Evolutionary conservation across 345 rosid genomes (phyloP), one percentile per base, ranked within the genome.

Genomic region (Alliaria petiolata): DNA sequence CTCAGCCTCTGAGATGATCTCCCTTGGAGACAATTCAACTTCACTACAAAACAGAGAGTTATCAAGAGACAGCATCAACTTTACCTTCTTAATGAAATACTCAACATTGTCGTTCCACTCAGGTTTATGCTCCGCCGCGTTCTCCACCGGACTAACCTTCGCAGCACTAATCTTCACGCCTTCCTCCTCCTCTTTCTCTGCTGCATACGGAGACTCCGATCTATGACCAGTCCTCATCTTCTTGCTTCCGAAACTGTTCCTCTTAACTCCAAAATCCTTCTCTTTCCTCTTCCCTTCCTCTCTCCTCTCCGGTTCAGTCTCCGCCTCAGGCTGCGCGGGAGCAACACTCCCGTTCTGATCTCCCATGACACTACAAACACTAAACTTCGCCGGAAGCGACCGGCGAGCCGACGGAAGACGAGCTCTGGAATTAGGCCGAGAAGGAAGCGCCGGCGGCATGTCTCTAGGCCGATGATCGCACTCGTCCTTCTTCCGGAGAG

Each of bases 381-480:
- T 72, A 51, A 90, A 89, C 79, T 74, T 78, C 0, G 79, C 70
- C 16, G 93, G 96, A 70, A 93, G 83, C 0, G 96, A 88, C 7
- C 85, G 83, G 46, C 93, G 88, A 2, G 89, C 85, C 0, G 98
- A 84, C 0, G 98, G 99, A 70, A 87, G 86, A 56, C 99, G 80
- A 12, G 88, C 97, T 70, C 85, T 86, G 3, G 96, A 91, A 10
- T 79, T 79, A 33, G 99, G 99, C 46, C 99, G 90, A 10, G 92
- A 77, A 45, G 99, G 99, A 83, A 95, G 81, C 50, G 89, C 92
- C 5, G 99, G 99, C 0, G 98, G 99, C 70, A 85, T 74, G 73
- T 95, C 99, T 76, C 77, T 86, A 12, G 90, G 86, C 64, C 76
- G 85, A 57, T 13, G 8, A 66, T 84, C 95, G 13, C 66, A 78